Base-by-base conservation (phyloP, 306 rosid genomes). In the Pyrus bretschneideri region DNA sequence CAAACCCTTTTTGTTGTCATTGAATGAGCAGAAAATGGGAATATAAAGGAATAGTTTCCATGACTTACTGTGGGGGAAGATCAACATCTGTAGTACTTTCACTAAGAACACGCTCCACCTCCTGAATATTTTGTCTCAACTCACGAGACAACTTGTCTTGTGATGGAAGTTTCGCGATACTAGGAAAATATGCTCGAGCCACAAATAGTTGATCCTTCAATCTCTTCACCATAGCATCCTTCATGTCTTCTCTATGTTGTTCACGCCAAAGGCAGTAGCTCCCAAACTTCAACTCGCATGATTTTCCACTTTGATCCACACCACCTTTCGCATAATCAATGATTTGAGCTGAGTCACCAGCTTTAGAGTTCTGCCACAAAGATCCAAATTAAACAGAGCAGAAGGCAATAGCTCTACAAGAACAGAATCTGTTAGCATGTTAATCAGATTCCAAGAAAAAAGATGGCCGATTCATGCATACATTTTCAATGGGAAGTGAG, bases 141-240 rank as follows among this genome's bases (percentile, higher is more conserved):
- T 92, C 89, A 54, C 88, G 88, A 79, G 97, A 85, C 84, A 95
- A 83, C 84, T 86, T 84, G 78, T 87, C 92, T 58, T 92, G 96
- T 63, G 86, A 70, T 74, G 87, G 91, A 71, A 95, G 92, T 86
- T 95, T 95, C 55, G 98, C 97, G 35, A 95, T 87, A 75, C 87
- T 95, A 79, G 98, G 98, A 86, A 84, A 95, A 83, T 92, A 95
- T 67, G 98, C 85, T 86, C 98, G 88, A 60, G 98, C 96, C 77
- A 95, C 98, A 92, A 92, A 95, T 81, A 95, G 78, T 79, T 87
- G 88, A 86, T 90, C 98, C 89, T 95, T 95, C 91, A 95, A 83
- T 78, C 86, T 92, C 83, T 90, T 92, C 77, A 95, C 87, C 88
- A 86, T 80, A 35, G 80, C 72, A 78, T 95, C 98, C 81, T 92